phyloP scores from a whole-genome alignment of 305 asterid species.

The Solanum hybrid region DNA sequence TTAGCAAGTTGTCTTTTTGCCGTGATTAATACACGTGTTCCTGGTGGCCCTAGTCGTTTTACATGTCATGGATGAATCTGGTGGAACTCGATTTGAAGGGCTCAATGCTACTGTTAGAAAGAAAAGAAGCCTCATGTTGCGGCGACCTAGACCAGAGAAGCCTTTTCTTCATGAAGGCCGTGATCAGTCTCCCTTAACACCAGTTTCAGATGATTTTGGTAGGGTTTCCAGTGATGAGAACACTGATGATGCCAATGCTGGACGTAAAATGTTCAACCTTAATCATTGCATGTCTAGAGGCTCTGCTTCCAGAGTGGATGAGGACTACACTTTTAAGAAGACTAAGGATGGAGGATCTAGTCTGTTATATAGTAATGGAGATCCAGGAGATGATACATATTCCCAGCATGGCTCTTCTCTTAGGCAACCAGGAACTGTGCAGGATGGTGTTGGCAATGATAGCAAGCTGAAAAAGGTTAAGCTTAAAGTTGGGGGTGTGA shows the following conservation, averaged over 20 bases:
- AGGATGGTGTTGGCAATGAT: constrained; percentile 47
- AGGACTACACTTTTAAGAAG: constrained; percentile 7
- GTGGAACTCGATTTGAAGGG: constrained; percentile 41
- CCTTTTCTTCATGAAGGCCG: constrained; percentile 25
- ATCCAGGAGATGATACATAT: constrained; percentile 10
- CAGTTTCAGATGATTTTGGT: constrained; percentile 48
- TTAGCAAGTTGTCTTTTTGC: neutral
- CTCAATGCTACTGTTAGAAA: constrained; percentile 36
- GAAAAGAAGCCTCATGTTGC: constrained; percentile 66
- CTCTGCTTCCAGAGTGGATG: constrained; percentile 27
- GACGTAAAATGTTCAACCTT: constrained; percentile 68
- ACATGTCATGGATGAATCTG: constrained; percentile 50
- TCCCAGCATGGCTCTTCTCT: neutral
- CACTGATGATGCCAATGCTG: constrained; percentile 44
- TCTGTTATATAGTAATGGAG: constrained; percentile 29
- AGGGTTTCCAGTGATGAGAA: constrained; percentile 72
- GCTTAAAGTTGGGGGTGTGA: constrained; percentile 89
- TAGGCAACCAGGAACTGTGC: constrained; percentile 6
- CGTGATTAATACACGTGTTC: constrained; percentile 11
- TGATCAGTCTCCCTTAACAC: constrained; percentile 45
- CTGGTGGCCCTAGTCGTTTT: constrained; percentile 1
- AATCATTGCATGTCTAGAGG: constrained; percentile 78
- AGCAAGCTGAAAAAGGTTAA: constrained; percentile 64
- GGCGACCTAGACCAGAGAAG: constrained; percentile 71
- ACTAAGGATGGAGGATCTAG: constrained; percentile 25